Evolutionary conservation across 1,284 basidiomycete genomes (phyloP).

Genomic region (Cryptococcus sp.): DNA sequence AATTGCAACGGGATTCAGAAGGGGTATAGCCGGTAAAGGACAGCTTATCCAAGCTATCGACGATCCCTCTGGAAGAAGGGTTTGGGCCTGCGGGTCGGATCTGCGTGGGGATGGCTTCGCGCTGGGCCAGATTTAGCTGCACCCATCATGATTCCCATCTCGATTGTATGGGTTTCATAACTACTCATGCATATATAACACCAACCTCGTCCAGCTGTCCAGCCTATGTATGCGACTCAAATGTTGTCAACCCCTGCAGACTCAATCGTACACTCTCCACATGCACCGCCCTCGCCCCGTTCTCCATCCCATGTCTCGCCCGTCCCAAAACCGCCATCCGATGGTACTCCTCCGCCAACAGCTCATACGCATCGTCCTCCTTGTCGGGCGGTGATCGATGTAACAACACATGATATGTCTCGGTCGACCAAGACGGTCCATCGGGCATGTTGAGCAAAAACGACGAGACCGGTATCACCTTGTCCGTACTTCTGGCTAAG

Average conservation of each 20-base stretch:
- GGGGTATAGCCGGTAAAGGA: slow-evolving; percentile 81
- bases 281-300: slow-evolving; percentile 10
- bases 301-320: slow-evolving; percentile 16
- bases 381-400: slow-evolving; percentile 14
- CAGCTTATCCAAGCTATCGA: slow-evolving; percentile 74
- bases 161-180: too few species aligned
- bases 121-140: slow-evolving; percentile 67
- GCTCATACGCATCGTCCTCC: slow-evolving; percentile 6
- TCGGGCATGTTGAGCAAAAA: slow-evolving; percentile 24
- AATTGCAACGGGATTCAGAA: slow-evolving; percentile 56
- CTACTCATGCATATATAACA: too few species aligned
- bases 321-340: slow-evolving; percentile 20
- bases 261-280: slow-evolving; percentile 12
- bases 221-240: too few species aligned
- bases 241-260: slow-evolving; percentile 5
- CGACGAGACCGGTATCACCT: slow-evolving; percentile 15
- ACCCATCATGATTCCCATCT: too few species aligned
- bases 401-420: slow-evolving; percentile 21
- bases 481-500: neutral
- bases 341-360: slow-evolving; percentile 23
- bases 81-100: slow-evolving; percentile 87
- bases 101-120: slow-evolving; percentile 82
- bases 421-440: slow-evolving; percentile 6
- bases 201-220: too few species aligned
- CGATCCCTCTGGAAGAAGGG: slow-evolving; percentile 58